phyloP scores from a whole-genome alignment of 345 rosid species.

The thale cress (Arabidopsis thaliana) region DNA sequence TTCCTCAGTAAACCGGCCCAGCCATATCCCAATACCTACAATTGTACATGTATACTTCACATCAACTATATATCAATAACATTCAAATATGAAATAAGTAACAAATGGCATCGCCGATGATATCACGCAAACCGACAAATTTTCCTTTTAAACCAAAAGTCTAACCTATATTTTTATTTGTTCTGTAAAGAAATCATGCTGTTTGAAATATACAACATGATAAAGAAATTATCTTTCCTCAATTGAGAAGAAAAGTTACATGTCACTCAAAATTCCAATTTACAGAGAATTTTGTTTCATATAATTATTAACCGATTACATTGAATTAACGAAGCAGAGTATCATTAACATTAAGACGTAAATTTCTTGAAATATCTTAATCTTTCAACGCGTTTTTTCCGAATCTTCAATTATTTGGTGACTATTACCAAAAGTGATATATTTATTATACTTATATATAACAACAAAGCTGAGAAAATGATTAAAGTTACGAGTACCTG shows the following conservation, averaged over 20 bases:
- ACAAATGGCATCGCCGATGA: not conserved
- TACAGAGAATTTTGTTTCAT: not conserved
- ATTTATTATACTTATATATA: not conserved
- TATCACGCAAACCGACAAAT: not conserved
- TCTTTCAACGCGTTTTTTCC: not conserved
- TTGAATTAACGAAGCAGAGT: not conserved
- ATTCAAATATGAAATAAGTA: not conserved
- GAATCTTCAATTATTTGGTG: not conserved
- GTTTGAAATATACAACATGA: not conserved
- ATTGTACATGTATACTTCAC: not conserved
- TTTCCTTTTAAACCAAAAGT: not conserved
- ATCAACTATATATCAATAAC: not conserved
- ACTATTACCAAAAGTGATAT: not conserved
- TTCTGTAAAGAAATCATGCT: not conserved
- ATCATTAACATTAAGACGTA: conserved; percentile 3
- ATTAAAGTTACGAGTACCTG: conserved; percentile 54
- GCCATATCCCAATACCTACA: conserved; percentile 84
- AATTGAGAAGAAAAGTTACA: not conserved
- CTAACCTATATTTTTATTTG: not conserved
- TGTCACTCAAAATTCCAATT: not conserved
- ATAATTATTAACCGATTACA: not conserved
- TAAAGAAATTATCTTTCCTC: too few relatives aligned
- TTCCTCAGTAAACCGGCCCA: conserved; percentile 94
- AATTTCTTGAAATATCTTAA: not conserved
- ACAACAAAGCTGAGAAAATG: not conserved